Percentiles rank a stretch among this genome's conserved stretches.
phyloP scores from a whole-genome alignment of 2,329 filamentous ascomycete genomes.

The Xylariaceae sp. region DNA sequence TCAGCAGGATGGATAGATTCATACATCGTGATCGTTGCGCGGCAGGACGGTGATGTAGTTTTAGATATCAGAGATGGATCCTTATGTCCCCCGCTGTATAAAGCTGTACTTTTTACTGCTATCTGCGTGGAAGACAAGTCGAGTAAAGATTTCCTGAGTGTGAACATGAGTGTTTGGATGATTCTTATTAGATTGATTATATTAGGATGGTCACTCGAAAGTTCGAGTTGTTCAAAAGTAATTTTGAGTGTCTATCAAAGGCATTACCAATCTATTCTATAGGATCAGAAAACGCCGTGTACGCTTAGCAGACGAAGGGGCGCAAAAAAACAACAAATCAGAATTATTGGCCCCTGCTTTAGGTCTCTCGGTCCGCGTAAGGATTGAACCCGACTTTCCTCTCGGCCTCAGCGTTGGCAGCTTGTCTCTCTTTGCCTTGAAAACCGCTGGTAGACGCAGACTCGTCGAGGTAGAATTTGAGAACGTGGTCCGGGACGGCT shows the following conservation, averaged over 20 bases:
- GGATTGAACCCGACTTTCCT: slow-evolving; percentile 51
- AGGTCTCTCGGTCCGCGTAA: slow-evolving; percentile 39
- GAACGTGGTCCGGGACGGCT: slow-evolving; percentile 81
- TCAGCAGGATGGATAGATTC: neutral
- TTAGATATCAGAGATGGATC: neutral
- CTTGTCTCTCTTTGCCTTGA: slow-evolving; percentile 41
- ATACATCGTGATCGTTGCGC: neutral
- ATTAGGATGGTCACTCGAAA: too few species aligned
- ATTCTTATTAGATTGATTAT: too few species aligned
- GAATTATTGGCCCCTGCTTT: neutral
- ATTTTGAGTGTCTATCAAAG: neutral
- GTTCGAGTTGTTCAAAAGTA: too few species aligned
- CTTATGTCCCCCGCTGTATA: slow-evolving; percentile 11
- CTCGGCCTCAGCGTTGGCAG: slow-evolving; percentile 42
- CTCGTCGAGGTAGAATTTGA: slow-evolving; percentile 77
- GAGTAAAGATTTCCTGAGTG: too few species aligned
- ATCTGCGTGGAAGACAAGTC: neutral
- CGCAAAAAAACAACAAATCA: neutral
- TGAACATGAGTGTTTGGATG: too few species aligned
- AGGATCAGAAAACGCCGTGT: neutral
- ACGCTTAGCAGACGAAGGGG: neutral
- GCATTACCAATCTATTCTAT: neutral
- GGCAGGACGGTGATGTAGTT: neutral
- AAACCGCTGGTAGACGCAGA: slow-evolving; percentile 47
- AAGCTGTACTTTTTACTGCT: slow-evolving; percentile 10